Evolutionary conservation across 1,284 basidiomycete genomes (phyloP).

Genomic region (Cryptococcus jaspeensis): DNA sequence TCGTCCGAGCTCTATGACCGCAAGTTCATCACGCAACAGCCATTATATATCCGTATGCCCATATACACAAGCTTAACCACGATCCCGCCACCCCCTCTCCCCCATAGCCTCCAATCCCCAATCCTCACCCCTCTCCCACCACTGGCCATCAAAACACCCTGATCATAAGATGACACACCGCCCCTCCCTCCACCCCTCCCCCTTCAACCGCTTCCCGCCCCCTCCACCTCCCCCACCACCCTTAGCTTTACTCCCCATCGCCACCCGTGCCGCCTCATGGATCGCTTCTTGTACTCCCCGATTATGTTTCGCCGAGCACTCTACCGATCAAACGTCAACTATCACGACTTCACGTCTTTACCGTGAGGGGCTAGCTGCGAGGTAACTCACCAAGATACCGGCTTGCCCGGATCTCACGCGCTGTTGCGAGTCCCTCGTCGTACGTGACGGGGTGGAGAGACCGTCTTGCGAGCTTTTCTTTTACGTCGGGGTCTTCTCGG

Average conservation of each 20-base stretch:
- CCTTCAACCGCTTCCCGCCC: conserved; percentile 10
- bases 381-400: conserved; percentile 75
- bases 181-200: conserved; percentile 10
- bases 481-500: conserved; percentile 69
- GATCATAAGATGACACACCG: conserved; percentile 29
- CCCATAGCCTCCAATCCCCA: no score
- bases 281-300: conserved; percentile 91
- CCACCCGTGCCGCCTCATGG: conserved; percentile 80
- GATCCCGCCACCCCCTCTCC: no score
- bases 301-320: conserved; percentile 95
- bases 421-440: conserved; percentile 82
- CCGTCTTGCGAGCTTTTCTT: conserved; percentile 60
- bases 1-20: no score
- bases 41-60: no score
- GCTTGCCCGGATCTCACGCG: conserved; percentile 84
- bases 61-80: no score
- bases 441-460: conserved; percentile 73
- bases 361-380: background rate
- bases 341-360: background rate
- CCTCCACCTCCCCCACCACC: conserved; percentile 56
- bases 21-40: no score
- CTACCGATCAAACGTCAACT: conserved; percentile 52
- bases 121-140: no score
- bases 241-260: conserved; percentile 69
- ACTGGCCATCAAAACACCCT: no score